Evolutionary conservation across 1,284 basidiomycete genomes (phyloP).

Genomic region (Dichomitus squalens): DNA sequence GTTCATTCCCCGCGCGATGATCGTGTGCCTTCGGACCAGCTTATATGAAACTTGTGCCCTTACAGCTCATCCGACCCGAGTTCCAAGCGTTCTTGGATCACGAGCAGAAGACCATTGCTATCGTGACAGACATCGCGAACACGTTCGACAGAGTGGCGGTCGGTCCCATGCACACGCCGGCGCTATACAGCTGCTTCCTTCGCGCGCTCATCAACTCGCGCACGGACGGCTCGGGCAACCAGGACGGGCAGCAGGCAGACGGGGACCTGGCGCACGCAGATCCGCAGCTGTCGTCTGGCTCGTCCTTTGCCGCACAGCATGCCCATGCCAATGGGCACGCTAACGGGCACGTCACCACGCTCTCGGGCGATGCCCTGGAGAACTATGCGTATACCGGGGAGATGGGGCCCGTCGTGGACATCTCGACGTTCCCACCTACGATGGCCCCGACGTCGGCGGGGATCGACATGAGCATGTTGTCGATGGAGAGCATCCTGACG

Average conservation of each 20-base stretch:
- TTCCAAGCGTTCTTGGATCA: conserved; percentile 78
- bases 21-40: not conserved
- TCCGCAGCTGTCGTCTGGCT: not conserved
- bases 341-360: not conserved
- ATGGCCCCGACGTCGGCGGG: conserved; percentile 60
- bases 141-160: conserved; percentile 76
- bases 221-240: conserved; percentile 37
- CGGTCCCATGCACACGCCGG: conserved; percentile 79
- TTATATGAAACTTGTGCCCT: not conserved
- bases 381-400: conserved; percentile 75
- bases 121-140: conserved; percentile 82
- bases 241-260: conserved; percentile 1
- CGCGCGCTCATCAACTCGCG: conserved; percentile 75
- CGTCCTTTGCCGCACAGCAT: not conserved
- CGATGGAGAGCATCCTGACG: conserved; percentile 80
- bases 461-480: conserved; percentile 55
- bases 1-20: conserved; percentile 16
- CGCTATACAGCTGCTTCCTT: conserved; percentile 85
- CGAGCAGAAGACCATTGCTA: conserved; percentile 68
- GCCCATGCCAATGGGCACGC: conserved; percentile 5
- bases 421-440: conserved; percentile 80
- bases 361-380: conserved; percentile 18
- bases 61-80: conserved; percentile 77
- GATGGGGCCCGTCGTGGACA: conserved; percentile 79
- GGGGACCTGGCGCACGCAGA: not conserved